Percentiles rank a stretch among this genome's conserved stretches.
Conservation (phyloP, 768 basidiomycete species). For the Steccherinum ochraceum region DNA sequence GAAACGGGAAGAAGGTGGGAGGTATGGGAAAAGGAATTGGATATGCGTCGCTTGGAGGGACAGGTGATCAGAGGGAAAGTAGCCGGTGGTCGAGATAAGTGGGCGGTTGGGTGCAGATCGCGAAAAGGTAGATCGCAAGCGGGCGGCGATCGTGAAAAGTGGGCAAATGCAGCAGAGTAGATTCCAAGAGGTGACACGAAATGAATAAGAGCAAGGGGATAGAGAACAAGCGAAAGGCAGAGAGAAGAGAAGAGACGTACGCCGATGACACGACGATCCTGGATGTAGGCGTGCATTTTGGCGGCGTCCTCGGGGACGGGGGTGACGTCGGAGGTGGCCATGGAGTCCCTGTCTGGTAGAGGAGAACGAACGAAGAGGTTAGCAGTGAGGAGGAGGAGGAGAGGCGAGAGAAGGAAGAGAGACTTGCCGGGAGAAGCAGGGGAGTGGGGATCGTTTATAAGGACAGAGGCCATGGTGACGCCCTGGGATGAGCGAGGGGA, state of each 20-base stretch:
- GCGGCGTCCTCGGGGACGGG: constrained; percentile 62
- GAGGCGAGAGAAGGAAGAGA: constrained; percentile 13
- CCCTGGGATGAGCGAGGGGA: not conserved
- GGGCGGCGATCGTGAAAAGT: not conserved
- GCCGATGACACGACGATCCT: constrained; percentile 75
- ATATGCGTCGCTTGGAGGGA: too few species aligned
- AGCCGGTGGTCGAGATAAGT: too few species aligned
- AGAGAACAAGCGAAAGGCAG: not conserved
- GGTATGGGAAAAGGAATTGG: too few species aligned
- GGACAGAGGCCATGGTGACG: not conserved
- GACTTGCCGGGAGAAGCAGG: constrained; percentile 5
- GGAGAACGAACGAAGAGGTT: not conserved
- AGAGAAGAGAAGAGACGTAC: constrained; percentile 35
- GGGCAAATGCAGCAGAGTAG: too few species aligned
- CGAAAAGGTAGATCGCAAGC: not conserved
- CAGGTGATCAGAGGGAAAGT: too few species aligned
- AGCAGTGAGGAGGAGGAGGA: constrained; percentile 10
- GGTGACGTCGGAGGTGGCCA: constrained; percentile 36
- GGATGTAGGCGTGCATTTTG: constrained; percentile 66
- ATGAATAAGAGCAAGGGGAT: not conserved
- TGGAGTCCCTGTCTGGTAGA: not conserved
- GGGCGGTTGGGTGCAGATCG: not conserved
- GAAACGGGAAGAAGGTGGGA: too few species aligned
- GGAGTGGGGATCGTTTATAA: not conserved
- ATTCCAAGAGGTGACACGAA: not conserved